Base-by-base conservation (phyloP, 129 eudicot genomes). In the Arctium minus region DNA sequence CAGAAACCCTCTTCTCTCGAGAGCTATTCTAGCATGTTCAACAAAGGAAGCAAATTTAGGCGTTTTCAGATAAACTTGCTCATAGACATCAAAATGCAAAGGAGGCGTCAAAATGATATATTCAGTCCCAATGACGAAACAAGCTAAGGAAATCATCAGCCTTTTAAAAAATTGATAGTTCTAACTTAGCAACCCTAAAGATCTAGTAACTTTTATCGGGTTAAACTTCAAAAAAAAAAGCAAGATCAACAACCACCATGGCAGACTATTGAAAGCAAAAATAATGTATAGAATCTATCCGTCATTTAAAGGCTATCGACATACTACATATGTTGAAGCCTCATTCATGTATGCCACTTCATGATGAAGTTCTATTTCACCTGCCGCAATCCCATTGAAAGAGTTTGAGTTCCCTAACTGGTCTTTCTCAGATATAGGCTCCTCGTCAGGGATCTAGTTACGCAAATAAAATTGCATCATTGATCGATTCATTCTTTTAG, bases 1-100 rank as follows among this genome's bases (percentile, higher is more conserved):
- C 70, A 93, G 80, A 83, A 96, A 96, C 76, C 88, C 87, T 89
- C 95, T 90, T 80, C 99, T 86, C 85, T 96, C 99, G 35, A 92
- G 98, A 50, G 98, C 98, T 82, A 93, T 96, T 86, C 97, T 96
- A 65, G 97, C 99, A 98, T 96, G 87, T 79, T 83, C 3, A 72
- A 82, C 29, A 73, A 39, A 77, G 70, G 48, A 67, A 53, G 71
- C 60, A 72, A 80, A 82, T 85, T 46, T 70, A 17, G 64, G 44
- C 56, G 69, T 9, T 35, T 76, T 77, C 35, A 46, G 22, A 15
- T 50, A 46, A 22, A 69, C 42, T 53, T 60, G 40, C 79, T 71
- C 53, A 38, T 42, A 50, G 74, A 18, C 9, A 37, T 80, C 42
- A 80, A 64, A 72, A 70, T n/a, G 65, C 8, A 27, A 37, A 65